Evolutionary conservation across 192 early-diverging fungal species (phyloP).

Genomic region (Rhizoclosmatium globosum): DNA sequence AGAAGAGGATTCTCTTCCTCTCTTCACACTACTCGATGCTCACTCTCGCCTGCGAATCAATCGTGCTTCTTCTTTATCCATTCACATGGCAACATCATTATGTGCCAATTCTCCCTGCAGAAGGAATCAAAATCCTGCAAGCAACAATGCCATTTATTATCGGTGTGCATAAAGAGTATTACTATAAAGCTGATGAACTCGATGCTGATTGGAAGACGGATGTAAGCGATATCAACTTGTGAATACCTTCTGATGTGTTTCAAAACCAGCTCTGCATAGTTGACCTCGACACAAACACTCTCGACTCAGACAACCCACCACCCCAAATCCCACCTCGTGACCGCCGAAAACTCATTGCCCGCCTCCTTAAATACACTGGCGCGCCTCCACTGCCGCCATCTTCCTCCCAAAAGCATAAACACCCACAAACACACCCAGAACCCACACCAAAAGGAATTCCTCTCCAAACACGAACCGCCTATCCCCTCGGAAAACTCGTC

Average conservation of each 20-base stretch:
- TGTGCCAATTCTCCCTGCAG: slow-evolving; percentile 75
- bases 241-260: background rate
- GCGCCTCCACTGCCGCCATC: slow-evolving; percentile 1
- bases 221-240: slow-evolving; percentile 46
- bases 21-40: slow-evolving; percentile 75
- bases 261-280: slow-evolving; percentile 55
- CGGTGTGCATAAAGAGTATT: slow-evolving; percentile 69
- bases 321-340: slow-evolving; percentile 65
- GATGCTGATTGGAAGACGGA: slow-evolving; percentile 71
- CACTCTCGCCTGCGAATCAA: slow-evolving; percentile 68
- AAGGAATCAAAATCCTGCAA: slow-evolving; percentile 68
- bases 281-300: slow-evolving; percentile 74
- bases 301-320: slow-evolving; percentile 46
- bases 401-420: background rate
- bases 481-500: slow-evolving; percentile 59
- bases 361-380: slow-evolving; percentile 66
- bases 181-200: slow-evolving; percentile 45
- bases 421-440: slow-evolving; percentile 10
- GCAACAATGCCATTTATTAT: slow-evolving; percentile 84
- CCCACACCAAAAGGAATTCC: slow-evolving; percentile 62
- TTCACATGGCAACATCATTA: slow-evolving; percentile 82
- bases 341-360: slow-evolving; percentile 67
- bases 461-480: slow-evolving; percentile 62
- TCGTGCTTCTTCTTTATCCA: slow-evolving; percentile 73
- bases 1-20: slow-evolving; percentile 77